phyloP scores from a whole-genome alignment of 768 basidiomycete species.

The Podaxis mareebaensis region DNA sequence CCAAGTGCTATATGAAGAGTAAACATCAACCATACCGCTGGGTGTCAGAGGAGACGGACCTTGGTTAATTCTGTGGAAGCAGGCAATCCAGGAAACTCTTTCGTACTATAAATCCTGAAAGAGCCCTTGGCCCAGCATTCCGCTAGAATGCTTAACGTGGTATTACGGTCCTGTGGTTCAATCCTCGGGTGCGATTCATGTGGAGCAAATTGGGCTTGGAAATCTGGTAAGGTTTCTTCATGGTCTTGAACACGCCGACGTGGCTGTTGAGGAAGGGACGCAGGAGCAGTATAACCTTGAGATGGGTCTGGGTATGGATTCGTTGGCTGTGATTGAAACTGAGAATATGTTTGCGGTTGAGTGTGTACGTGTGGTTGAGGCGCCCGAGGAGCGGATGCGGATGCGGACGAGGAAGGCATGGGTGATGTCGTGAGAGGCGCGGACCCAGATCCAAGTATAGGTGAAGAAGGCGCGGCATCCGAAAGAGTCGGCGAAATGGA shows the following conservation, averaged over 20 bases:
- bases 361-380: neutral
- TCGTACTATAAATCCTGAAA: slow-evolving; percentile 70
- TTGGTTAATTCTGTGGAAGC: slow-evolving; percentile 70
- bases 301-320: slow-evolving; percentile 13
- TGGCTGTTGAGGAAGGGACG: slow-evolving; percentile 15
- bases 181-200: slow-evolving; percentile 10
- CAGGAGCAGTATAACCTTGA: slow-evolving; percentile 24
- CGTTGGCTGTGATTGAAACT: neutral
- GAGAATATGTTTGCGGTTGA: neutral
- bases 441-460: neutral
- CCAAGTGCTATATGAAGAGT: slow-evolving; percentile 35
- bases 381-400: neutral
- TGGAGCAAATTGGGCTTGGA: slow-evolving; percentile 7
- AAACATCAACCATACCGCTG: neutral
- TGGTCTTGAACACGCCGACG: neutral
- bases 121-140: slow-evolving; percentile 59
- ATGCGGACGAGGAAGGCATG: neutral
- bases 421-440: neutral
- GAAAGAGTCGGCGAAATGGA: slow-evolving; percentile 7
- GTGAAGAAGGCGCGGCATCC: neutral
- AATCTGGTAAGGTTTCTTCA: slow-evolving; percentile 4
- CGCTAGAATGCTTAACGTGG: slow-evolving; percentile 47
- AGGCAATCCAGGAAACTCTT: slow-evolving; percentile 68
- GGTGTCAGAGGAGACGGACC: slow-evolving; percentile 32
- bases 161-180: slow-evolving; percentile 21